phyloP scores from a whole-genome alignment of 257 asterid genomes.

The Oldenlandia corymbosa region DNA sequence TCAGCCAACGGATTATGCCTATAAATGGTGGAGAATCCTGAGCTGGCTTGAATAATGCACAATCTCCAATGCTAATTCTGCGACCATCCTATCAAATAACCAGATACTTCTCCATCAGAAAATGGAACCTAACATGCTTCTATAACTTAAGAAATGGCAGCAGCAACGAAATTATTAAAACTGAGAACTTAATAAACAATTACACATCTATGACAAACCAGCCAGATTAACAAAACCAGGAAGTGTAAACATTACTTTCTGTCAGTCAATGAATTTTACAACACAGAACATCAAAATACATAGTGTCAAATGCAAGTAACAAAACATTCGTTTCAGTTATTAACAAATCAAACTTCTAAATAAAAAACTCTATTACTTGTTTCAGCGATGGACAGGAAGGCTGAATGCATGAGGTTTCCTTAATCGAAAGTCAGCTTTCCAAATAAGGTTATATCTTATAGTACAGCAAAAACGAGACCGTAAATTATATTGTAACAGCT shows the following conservation, averaged over 20 bases:
- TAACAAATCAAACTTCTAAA: neutral
- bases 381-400: neutral
- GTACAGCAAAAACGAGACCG: neutral
- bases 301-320: neutral
- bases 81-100: conserved; percentile 60
- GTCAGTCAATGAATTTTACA: too few species aligned
- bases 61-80: conserved; percentile 51
- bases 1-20: conserved; percentile 60
- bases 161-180: neutral
- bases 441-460: too few species aligned
- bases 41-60: conserved; percentile 72
- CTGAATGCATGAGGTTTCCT: neutral
- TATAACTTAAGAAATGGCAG: neutral
- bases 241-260: neutral
- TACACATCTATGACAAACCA: too few species aligned
- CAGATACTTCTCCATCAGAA: conserved; percentile 8
- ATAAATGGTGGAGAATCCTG: conserved; percentile 66
- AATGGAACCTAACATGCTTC: neutral
- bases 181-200: neutral
- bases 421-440: too few species aligned
- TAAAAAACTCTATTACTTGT: too few species aligned
- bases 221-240: neutral
- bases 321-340: too few species aligned
- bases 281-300: too few species aligned
- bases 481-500: neutral